Evolutionary conservation across 192 early-diverging fungal genomes (phyloP).

Genomic region (Linnemannia elongata): DNA sequence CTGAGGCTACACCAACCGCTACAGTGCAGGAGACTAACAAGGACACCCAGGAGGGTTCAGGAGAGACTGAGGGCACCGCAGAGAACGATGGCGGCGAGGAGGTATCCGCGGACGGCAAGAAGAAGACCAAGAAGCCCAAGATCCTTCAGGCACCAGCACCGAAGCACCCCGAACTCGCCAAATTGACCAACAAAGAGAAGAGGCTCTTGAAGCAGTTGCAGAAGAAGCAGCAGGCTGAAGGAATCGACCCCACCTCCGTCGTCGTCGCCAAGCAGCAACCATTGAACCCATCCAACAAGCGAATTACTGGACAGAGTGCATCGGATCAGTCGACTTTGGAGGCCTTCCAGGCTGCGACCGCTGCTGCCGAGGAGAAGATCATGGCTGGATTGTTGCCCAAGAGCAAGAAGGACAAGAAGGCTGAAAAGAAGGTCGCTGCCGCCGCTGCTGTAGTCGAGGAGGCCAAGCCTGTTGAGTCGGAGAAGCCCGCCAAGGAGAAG

Average conservation of each 20-base stretch:
- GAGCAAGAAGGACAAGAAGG: conserved; percentile 31
- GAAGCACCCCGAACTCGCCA: conserved; percentile 29
- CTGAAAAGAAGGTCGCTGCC: conserved; percentile 10
- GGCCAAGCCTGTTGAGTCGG: neutral
- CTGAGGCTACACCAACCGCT: neutral
- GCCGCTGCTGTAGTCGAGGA: neutral
- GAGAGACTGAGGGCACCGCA: neutral
- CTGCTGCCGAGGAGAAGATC: neutral
- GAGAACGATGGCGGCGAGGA: neutral
- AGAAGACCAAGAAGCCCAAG: conserved; percentile 19
- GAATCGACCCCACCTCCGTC: conserved; percentile 27
- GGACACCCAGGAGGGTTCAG: neutral
- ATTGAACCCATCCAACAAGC: conserved; percentile 18
- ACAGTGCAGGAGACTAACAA: neutral
- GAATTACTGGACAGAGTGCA: conserved; percentile 12
- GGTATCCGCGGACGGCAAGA: neutral
- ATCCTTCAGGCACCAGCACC: conserved; percentile 1
- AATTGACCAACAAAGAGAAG: conserved; percentile 51
- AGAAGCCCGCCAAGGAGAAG: conserved; percentile 10
- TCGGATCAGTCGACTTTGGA: conserved; percentile 12
- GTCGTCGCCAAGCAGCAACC: conserved; percentile 2
- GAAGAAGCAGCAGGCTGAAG: conserved; percentile 42
- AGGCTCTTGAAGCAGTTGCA: conserved; percentile 52
- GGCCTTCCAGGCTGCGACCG: conserved; percentile 3
- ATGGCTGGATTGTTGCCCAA: conserved; percentile 9